Evolutionary conservation across 176 grass and related monocot species (phyloP).

Genomic region (Oryza officinalis): DNA sequence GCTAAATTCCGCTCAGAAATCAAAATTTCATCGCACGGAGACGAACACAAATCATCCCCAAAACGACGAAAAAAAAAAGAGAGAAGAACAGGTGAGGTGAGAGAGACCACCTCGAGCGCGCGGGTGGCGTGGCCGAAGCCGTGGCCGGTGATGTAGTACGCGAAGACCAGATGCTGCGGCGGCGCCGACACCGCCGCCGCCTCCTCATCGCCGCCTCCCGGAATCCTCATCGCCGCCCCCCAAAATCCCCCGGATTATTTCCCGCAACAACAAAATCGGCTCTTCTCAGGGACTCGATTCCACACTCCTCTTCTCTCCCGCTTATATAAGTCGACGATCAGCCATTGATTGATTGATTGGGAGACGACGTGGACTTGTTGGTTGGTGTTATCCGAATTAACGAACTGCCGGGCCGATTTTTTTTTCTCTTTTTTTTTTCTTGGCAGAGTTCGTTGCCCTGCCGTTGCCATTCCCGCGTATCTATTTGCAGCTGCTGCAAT

Average conservation of each 20-base stretch:
- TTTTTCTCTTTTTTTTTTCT: not conserved
- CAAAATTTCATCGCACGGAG: not conserved
- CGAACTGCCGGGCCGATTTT: not conserved
- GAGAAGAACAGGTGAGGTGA: not conserved
- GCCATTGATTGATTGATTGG: not conserved
- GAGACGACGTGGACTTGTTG: not conserved
- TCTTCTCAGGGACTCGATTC: not conserved
- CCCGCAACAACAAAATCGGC: not conserved
- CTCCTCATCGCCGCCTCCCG: conserved; percentile 20
- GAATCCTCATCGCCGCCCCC: conserved; percentile 47
- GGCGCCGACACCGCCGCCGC: conserved; percentile 16
- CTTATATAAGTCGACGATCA: not conserved
- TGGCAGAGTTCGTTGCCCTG: not conserved
- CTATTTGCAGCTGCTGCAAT: not conserved
- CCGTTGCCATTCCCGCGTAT: not conserved
- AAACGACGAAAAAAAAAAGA: not conserved
- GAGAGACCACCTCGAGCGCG: conserved; percentile 76
- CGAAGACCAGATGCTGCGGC: conserved; percentile 64
- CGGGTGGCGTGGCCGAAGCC: conserved; percentile 98
- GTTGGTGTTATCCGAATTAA: not conserved
- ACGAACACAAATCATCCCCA: not conserved
- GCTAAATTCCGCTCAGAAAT: not conserved
- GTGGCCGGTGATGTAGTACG: conserved; percentile 94
- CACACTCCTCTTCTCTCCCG: not conserved
- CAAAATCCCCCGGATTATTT: not conserved